These are phyloP conservation scores for Prunus persica DNA, from an alignment of 306 rosid species.

Conservation along the genomic window Prunus_persica_NCBIv2 NC_034009.1:43632501-43633000, in stretches of 20 bases:
- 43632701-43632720: not conserved
- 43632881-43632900: no score
- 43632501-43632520: not conserved
- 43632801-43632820: not conserved
- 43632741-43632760: not conserved
- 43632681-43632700: not conserved
- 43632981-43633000: no score
- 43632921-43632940: no score
- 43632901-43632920: no score
- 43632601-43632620: not conserved
- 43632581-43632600: not conserved
- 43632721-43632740: not conserved
- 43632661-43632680: not conserved
- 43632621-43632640: not conserved
- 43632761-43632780: not conserved
- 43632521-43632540: not conserved
- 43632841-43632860: no score
- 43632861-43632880: no score
- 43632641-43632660: not conserved
- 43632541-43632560: not conserved
- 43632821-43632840: not conserved
- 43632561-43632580: constrained; percentile 7
- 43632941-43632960: no score
- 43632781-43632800: not conserved
- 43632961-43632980: no score